Base-by-base conservation (phyloP, 805 yeast genomes). In the Ogataea nitratoaversa region DNA sequence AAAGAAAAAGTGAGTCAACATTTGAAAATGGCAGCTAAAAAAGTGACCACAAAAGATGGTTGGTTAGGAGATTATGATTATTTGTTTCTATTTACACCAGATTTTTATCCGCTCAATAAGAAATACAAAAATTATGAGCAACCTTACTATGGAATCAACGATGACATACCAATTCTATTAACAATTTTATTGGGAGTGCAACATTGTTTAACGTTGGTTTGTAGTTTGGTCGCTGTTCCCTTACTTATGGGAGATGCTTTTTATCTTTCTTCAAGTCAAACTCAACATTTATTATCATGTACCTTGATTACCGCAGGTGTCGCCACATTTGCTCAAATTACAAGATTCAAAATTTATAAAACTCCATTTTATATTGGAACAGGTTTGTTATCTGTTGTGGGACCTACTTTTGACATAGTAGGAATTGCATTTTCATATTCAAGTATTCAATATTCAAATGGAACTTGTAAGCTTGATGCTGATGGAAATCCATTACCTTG, bases 181-280 rank as follows among this genome's bases (percentile, higher is more conserved):
- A 88, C 87, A 1, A 52, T 81, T 36, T 44, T 85, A 5, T 70
- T 86, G 19, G 95, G 95, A 2, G 67, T 85, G 44, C 95, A 86
- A 62, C 95, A 85, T 54, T 67, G 91, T 2, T 60, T 85, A 52
- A 78, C 95, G 19, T 82, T 86, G 87, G 65, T 85, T 61, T 91
- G 90, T 19, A 91, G 95, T 47, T 76, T 86, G 35, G 82, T 84
- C 30, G 69, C 89, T 3, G 91, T 93, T 4, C 89, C 93, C 2
- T 60, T 85, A 42, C 65, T 85, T 43, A 81, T 84, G 43, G 68
- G 84, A 0, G 50, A 67, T 8, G 62, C 74, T 8, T 84, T 85
- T 5, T 71, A 81, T 56, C 66, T 85, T 29, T 62, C 63, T 22
- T 46, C 67, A 13, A 65, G 58, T 2, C 46, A 65, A 19, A 66